phyloP scores from a whole-genome alignment of 2,329 filamentous ascomycete genomes.

The Neofusicoccum cordaticola region DNA sequence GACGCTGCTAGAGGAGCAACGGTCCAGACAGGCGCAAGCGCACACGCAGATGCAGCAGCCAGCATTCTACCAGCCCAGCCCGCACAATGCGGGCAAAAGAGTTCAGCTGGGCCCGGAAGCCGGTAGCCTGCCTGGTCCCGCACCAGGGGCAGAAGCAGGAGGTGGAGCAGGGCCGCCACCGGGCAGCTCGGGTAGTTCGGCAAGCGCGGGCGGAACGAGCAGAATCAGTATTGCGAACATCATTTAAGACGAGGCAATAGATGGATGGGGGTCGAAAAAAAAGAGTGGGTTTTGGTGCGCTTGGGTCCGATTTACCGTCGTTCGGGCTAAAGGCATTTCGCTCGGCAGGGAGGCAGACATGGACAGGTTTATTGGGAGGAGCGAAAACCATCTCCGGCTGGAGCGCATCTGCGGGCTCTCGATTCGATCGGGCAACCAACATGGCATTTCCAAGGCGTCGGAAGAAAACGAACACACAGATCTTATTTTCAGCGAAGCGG shows the following conservation, averaged over 20 bases:
- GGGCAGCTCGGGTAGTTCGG: constrained; percentile 27
- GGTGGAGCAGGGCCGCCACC: constrained; percentile 44
- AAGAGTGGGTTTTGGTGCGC: constrained; percentile 1
- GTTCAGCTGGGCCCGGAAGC: constrained; percentile 33
- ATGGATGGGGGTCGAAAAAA: neutral
- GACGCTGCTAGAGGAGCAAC: constrained; percentile 52
- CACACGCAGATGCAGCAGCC: constrained; percentile 7
- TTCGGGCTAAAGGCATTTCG: neutral
- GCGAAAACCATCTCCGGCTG: neutral
- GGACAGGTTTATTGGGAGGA: neutral
- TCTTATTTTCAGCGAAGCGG: neutral
- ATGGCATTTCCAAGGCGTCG: constrained; percentile 10
- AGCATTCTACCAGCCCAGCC: constrained; percentile 32
- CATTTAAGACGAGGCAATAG: constrained; percentile 24
- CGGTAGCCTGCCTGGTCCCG: neutral
- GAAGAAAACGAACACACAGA: neutral
- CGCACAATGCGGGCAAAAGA: constrained; percentile 38
- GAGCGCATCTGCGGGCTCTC: neutral
- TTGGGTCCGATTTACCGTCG: neutral
- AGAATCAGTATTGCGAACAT: constrained; percentile 47
- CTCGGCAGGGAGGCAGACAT: neutral
- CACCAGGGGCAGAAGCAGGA: constrained; percentile 27
- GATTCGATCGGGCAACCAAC: neutral
- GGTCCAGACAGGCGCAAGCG: constrained; percentile 19
- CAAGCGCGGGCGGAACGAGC: constrained; percentile 36